Conservation (phyloP, 805 yeast genomes). For the Danielia oregonensis region DNA sequence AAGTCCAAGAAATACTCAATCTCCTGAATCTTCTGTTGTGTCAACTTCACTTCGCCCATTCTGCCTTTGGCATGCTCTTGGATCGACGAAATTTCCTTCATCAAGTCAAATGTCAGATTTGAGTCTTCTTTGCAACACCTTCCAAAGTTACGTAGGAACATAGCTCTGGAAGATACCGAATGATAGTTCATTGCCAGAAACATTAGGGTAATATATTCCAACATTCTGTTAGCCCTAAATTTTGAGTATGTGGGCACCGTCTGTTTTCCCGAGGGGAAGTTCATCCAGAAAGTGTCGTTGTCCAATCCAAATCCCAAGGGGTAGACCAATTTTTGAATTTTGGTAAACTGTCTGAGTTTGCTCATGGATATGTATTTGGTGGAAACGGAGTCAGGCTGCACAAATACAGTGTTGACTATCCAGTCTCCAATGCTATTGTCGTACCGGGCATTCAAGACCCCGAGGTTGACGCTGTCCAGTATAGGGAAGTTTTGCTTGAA, state of each 20-base stretch:
- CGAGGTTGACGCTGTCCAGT: constrained; percentile 6
- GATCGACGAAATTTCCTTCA: constrained; percentile 14
- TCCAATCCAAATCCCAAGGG: constrained; percentile 28
- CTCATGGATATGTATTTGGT: constrained; percentile 10
- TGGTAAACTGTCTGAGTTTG: constrained; percentile 9
- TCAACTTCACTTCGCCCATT: constrained; percentile 24
- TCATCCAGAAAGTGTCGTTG: constrained; percentile 16
- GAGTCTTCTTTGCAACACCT: constrained; percentile 12
- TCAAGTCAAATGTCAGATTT: constrained; percentile 31
- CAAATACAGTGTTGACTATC: constrained; percentile 19
- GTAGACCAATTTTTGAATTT: constrained; percentile 22
- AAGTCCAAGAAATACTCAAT: constrained; percentile 47
- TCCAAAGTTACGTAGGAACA: constrained; percentile 8
- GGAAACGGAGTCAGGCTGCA: background rate
- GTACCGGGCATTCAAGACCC: constrained; percentile 33
- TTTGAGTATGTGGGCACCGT: constrained; percentile 37
- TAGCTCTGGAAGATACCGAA: constrained; percentile 22
- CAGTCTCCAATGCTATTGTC: constrained; percentile 31
- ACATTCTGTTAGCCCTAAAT: constrained; percentile 43
- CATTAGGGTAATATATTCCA: constrained; percentile 47
- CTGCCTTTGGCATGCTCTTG: constrained; percentile 18
- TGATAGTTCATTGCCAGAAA: constrained; percentile 26
- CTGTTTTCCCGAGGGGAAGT: constrained; percentile 23
- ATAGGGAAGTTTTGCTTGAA: constrained; percentile 21
- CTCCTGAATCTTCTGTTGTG: constrained; percentile 27